Percentiles rank a stretch among this genome's conserved stretches.
Evolutionary conservation across 495 filamentous ascomycete genomes (phyloP).

Genomic region (Neurospora sp.): DNA sequence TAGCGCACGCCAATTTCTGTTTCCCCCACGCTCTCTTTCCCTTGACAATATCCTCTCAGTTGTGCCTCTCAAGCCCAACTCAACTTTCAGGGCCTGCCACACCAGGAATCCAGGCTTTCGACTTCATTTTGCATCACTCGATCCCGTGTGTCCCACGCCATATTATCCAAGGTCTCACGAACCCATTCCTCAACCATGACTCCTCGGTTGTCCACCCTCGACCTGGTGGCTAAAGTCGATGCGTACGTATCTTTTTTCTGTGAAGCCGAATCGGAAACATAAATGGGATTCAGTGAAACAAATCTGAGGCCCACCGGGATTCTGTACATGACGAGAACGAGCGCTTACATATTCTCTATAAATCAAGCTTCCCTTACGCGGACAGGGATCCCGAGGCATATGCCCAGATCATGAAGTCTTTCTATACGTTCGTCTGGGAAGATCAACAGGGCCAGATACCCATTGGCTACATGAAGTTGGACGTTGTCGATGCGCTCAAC

Average conservation of each 20-base stretch:
- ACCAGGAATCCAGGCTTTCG: neutral
- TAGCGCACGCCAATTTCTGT: neutral
- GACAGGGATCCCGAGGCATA: constrained; percentile 44
- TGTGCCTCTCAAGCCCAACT: neutral
- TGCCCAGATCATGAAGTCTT: constrained; percentile 33
- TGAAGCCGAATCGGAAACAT: neutral
- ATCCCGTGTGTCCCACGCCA: neutral
- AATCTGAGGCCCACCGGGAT: neutral
- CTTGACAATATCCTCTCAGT: neutral
- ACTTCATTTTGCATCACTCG: neutral
- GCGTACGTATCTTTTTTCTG: constrained; percentile 32
- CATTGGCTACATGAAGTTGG: constrained; percentile 52
- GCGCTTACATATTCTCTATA: constrained; percentile 4
- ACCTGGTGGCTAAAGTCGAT: constrained; percentile 47
- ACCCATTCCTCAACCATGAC: constrained; percentile 3
- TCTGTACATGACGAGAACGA: neutral
- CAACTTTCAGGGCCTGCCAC: neutral
- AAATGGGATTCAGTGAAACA: neutral
- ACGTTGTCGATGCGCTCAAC: constrained; percentile 45
- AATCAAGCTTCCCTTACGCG: constrained; percentile 56
- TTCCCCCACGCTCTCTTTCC: neutral
- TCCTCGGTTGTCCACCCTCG: constrained; percentile 16
- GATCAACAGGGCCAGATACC: constrained; percentile 39
- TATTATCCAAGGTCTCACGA: neutral
- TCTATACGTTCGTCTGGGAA: constrained; percentile 45